Percentiles rank a stretch among this genome's conserved stretches.
phyloP scores from a whole-genome alignment of 805 yeast species.

The Metschnikowia picachoensis region DNA sequence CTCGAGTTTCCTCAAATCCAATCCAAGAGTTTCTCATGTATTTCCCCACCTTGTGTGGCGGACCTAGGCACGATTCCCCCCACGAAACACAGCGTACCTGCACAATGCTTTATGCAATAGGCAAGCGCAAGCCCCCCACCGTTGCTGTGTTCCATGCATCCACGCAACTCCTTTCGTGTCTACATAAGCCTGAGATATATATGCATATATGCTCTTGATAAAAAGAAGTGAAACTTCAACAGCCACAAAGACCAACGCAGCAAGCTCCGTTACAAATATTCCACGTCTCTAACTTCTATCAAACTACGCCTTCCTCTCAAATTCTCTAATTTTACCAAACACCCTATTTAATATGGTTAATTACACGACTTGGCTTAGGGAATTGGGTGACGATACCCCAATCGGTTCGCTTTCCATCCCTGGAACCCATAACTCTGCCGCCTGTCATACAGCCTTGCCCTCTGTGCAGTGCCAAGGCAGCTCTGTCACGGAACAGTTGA shows the following conservation, averaged over 20 bases:
- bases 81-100: not conserved
- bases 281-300: too few species aligned
- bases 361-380: constrained; percentile 50
- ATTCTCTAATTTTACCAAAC: too few species aligned
- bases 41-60: too few species aligned
- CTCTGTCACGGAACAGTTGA: constrained; percentile 56
- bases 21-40: too few species aligned
- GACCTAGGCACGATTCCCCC: not conserved
- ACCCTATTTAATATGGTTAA: constrained; percentile 29
- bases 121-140: not conserved
- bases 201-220: too few species aligned
- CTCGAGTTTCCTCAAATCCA: too few species aligned
- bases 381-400: constrained; percentile 47
- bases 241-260: too few species aligned
- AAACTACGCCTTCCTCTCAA: too few species aligned
- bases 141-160: constrained; percentile 6
- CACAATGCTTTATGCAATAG: not conserved
- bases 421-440: constrained; percentile 85
- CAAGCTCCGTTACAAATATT: too few species aligned
- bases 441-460: constrained; percentile 66
- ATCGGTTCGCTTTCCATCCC: constrained; percentile 61
- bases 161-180: not conserved
- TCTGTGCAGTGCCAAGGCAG: constrained; percentile 74
- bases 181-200: not conserved
- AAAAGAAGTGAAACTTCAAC: not conserved